Base-by-base conservation (phyloP, 257 asterid species). In the Ballota nigra region DNA sequence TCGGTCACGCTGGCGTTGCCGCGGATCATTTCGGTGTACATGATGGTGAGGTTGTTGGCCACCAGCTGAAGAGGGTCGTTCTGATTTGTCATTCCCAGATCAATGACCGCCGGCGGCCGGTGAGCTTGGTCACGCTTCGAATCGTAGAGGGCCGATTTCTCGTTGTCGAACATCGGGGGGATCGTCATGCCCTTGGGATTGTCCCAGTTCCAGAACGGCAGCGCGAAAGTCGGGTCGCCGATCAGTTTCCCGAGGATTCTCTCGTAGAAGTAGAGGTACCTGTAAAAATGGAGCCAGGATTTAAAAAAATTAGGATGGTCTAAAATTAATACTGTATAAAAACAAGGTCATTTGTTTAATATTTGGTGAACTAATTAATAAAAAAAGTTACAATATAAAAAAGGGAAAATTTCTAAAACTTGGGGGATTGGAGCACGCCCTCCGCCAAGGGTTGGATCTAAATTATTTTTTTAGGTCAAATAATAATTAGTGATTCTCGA, bases 191-290 rank as follows among this genome's bases (percentile, higher is more conserved):
- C 52, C 52, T 45, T 45, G 0, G 52, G 52, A 13, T 45, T 45
- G 52, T 45, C 52, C 52, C 52, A 45, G 52, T 45, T 45, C 52
- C 52, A 45, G 52, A 45, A 45, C 19, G 52, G 52, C 52, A 45
- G 2, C 1, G 52, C 19, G 52, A 45, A 45, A 4, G 52, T 45
- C 19, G 52, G 83, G 19, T 83, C 85, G 0, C 18, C 77, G 7
- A 83, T 76, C 26, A 83, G 61, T n/a, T 55, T 69, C 0, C 80
- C 84, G 12, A 81, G 28, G 47, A 84, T 84, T 20, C 82, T 76
- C 77, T 84, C 88, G 41, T 70, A 80, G 80, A 83, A 83, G 45
- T 80, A 83, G 18, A 83, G 34, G 65, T 83, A 80, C 87, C 82
- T 41, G 34, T 2, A 29, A 2, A n/a, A n/a, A n/a, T n/a, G n/a